Evolutionary conservation across 805 yeast genomes (phyloP).

Genomic region (Kodamaea restingae): DNA sequence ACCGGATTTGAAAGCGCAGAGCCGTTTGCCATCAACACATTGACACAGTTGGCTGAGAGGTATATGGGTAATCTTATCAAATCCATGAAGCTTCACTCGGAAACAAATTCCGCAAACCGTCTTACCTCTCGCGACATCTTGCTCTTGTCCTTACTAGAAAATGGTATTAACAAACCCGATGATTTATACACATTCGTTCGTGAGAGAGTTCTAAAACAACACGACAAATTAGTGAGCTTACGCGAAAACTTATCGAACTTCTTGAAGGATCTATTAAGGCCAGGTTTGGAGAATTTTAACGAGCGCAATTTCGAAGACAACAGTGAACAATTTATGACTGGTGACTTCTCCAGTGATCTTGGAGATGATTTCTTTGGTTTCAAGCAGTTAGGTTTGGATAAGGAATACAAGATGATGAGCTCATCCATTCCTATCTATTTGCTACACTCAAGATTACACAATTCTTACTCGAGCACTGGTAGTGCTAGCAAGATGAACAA

Average conservation of each 20-base stretch:
- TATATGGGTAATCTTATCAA: slow-evolving; percentile 71
- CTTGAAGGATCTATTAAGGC: slow-evolving; percentile 77
- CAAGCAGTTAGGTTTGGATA: slow-evolving; percentile 87
- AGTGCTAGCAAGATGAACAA: slow-evolving; percentile 49
- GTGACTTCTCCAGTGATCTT: slow-evolving; percentile 87
- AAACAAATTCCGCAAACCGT: slow-evolving; percentile 50
- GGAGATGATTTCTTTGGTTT: slow-evolving; percentile 99
- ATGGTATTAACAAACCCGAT: slow-evolving; percentile 80
- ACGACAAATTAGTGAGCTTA: slow-evolving; percentile 64
- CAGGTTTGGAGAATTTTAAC: slow-evolving; percentile 65
- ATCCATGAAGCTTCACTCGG: slow-evolving; percentile 67
- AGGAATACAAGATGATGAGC: slow-evolving; percentile 80
- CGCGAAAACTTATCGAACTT: slow-evolving; percentile 63
- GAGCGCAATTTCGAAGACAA: slow-evolving; percentile 83
- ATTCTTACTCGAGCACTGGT: slow-evolving; percentile 43
- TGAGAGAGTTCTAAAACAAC: slow-evolving; percentile 68
- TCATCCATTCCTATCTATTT: slow-evolving; percentile 87
- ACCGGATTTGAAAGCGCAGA: slow-evolving; percentile 87
- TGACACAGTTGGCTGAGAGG: slow-evolving; percentile 80
- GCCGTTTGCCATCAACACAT: slow-evolving; percentile 67
- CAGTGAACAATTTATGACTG: slow-evolving; percentile 90
- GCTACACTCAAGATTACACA: slow-evolving; percentile 70
- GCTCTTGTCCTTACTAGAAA: slow-evolving; percentile 65
- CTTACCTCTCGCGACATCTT: slow-evolving; percentile 44
- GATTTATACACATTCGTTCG: slow-evolving; percentile 68